phyloP scores from a whole-genome alignment of 163 green algal genomes.

The Chloromonas sp. region DNA sequence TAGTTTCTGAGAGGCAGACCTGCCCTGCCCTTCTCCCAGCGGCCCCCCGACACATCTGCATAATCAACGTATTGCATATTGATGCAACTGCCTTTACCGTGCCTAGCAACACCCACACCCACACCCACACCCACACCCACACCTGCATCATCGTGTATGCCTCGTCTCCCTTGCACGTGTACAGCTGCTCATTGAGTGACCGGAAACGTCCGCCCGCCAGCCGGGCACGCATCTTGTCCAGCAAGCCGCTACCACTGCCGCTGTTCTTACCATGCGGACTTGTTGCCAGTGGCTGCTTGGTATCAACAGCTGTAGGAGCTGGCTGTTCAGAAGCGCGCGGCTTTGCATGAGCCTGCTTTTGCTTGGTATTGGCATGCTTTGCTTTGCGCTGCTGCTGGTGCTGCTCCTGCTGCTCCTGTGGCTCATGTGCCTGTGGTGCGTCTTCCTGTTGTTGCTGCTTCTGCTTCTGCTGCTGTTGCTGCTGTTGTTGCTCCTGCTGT shows the following conservation, averaged over 20 bases:
- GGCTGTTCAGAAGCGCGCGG: not conserved
- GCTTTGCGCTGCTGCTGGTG: not conserved
- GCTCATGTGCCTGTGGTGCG: not conserved
- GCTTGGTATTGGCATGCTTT: not conserved
- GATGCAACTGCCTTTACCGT: not conserved
- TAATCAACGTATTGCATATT: no score
- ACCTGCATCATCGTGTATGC: conserved; percentile 63
- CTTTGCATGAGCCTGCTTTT: not conserved
- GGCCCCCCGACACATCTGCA: no score
- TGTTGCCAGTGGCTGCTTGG: no score
- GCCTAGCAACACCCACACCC: not conserved
- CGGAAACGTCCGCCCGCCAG: conserved; percentile 75
- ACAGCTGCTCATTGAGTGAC: conserved; percentile 86
- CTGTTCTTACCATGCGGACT: not conserved
- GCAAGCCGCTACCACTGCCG: conserved; percentile 29
- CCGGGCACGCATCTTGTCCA: conserved; percentile 65
- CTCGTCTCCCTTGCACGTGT: conserved; percentile 62
- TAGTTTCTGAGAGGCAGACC: no score
- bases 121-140: not conserved
- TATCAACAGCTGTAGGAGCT: not conserved
- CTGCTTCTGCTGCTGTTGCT: not conserved
- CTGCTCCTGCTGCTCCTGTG: conserved; percentile 6
- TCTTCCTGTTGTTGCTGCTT: conserved; percentile 12
- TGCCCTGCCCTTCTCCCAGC: no score
- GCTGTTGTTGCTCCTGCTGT: not conserved